Evolutionary conservation across 495 filamentous ascomycete species (phyloP).

Genomic region (Thermothielavioides terrestris): DNA sequence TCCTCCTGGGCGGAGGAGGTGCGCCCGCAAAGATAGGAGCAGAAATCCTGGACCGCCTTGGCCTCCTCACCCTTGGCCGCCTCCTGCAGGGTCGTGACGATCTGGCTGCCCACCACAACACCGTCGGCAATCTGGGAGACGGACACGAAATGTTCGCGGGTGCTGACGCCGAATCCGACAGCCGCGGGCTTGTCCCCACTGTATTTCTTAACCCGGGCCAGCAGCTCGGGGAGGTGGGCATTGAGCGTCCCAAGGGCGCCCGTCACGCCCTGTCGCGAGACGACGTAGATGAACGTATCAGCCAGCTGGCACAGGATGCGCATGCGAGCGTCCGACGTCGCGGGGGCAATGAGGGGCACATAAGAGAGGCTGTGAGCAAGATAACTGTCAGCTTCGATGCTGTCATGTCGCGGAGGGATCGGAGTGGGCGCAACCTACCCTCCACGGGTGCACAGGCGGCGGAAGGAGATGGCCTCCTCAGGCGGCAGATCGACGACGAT

Average conservation of each 20-base stretch:
- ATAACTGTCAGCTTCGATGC: conserved; percentile 1
- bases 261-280: conserved; percentile 94
- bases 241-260: conserved; percentile 80
- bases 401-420: background rate
- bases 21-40: conserved; percentile 68
- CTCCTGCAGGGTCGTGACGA: conserved; percentile 68
- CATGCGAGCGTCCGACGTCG: conserved; percentile 88
- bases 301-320: conserved; percentile 92
- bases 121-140: conserved; percentile 81
- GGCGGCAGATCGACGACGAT: conserved; percentile 96
- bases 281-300: conserved; percentile 98
- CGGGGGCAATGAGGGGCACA: conserved; percentile 87
- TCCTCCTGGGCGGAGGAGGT: conserved; percentile 39
- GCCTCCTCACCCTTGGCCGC: conserved; percentile 60
- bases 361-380: conserved; percentile 61
- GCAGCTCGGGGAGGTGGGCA: conserved; percentile 65
- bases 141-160: conserved; percentile 82
- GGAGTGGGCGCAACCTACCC: conserved; percentile 41
- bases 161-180: conserved; percentile 93
- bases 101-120: conserved; percentile 95
- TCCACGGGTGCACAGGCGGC: conserved; percentile 67
- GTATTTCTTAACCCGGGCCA: conserved; percentile 79
- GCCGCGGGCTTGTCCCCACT: conserved; percentile 86
- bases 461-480: conserved; percentile 90
- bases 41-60: conserved; percentile 77